phyloP scores from a whole-genome alignment of 1,284 basidiomycete genomes.

The Ganoderma boninense region DNA sequence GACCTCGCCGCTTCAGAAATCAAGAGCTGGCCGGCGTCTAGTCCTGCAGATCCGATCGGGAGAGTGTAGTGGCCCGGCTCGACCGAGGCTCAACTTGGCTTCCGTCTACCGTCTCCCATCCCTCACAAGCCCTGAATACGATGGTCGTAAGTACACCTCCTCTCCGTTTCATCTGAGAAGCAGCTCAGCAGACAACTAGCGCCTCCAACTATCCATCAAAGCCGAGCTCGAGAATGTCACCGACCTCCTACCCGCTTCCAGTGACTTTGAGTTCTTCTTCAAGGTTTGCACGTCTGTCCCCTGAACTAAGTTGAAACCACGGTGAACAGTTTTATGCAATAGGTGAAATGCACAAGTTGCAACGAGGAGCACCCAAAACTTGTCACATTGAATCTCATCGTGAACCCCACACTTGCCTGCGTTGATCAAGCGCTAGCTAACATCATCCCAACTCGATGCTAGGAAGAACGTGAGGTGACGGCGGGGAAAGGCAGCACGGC shows the following conservation, averaged over 20 bases:
- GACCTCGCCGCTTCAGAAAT: not conserved
- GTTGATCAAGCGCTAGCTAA: not conserved
- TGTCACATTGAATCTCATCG: conserved; percentile 72
- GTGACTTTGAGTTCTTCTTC: conserved; percentile 83
- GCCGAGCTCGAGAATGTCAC: conserved; percentile 84
- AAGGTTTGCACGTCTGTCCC: conserved; percentile 49
- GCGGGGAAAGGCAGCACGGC: conserved; percentile 73
- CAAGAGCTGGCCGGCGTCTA: conserved; percentile 28
- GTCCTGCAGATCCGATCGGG: conserved; percentile 23
- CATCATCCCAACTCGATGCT: conserved; percentile 2
- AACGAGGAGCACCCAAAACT: conserved; percentile 76
- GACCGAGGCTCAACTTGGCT: conserved; percentile 2
- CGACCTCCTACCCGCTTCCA: conserved; percentile 64
- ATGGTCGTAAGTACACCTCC: conserved; percentile 44
- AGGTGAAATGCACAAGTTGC: conserved; percentile 86
- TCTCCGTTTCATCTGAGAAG: not conserved
- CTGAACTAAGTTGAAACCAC: not conserved
- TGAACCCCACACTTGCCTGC: conserved; percentile 42
- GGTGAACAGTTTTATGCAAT: not conserved
- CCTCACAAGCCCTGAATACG: conserved; percentile 3
- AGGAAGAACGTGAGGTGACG: conserved; percentile 74
- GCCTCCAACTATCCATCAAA: conserved; percentile 73
- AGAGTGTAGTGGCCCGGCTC: conserved; percentile 2
- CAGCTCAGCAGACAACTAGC: conserved; percentile 41
- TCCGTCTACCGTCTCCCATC: conserved; percentile 3